Conservation (phyloP, 805 yeast species). For the Spathaspora arborariae region DNA sequence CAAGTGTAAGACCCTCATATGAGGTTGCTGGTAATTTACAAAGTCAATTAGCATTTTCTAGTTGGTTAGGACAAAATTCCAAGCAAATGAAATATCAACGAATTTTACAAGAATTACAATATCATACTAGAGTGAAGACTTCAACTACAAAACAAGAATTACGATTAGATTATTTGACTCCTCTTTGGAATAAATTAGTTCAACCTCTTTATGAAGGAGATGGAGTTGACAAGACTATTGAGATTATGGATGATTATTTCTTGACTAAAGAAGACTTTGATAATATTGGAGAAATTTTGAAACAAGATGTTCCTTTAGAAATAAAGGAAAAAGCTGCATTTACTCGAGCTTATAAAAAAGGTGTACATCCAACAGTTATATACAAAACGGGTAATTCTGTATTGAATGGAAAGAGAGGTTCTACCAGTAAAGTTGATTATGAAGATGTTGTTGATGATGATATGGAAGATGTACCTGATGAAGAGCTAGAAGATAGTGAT, state of each 20-base stretch:
- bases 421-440: slow-evolving; percentile 50
- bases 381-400: slow-evolving; percentile 68
- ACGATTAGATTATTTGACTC: slow-evolving; percentile 72
- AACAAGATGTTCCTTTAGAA: no score
- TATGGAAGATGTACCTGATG: slow-evolving; percentile 30
- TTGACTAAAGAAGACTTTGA: slow-evolving; percentile 93
- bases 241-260: slow-evolving; percentile 79
- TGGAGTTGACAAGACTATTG: slow-evolving; percentile 64
- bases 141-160: slow-evolving; percentile 72
- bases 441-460: slow-evolving; percentile 72
- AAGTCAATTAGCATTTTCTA: slow-evolving; percentile 73
- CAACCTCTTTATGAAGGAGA: slow-evolving; percentile 55
- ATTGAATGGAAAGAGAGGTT: slow-evolving; percentile 16
- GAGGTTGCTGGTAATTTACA: slow-evolving; percentile 67
- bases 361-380: slow-evolving; percentile 80
- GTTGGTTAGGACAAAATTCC: slow-evolving; percentile 89
- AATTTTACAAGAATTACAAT: slow-evolving; percentile 79
- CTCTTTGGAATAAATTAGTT: slow-evolving; percentile 52
- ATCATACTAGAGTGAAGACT: slow-evolving; percentile 78
- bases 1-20: slow-evolving; percentile 77
- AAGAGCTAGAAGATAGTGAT: slow-evolving; percentile 40
- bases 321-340: slow-evolving; percentile 82
- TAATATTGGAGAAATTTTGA: slow-evolving; percentile 73
- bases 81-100: slow-evolving; percentile 76
- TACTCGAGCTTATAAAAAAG: slow-evolving; percentile 77